phyloP scores from a whole-genome alignment of 176 grass and related monocot species.

The Ananas comosus region DNA sequence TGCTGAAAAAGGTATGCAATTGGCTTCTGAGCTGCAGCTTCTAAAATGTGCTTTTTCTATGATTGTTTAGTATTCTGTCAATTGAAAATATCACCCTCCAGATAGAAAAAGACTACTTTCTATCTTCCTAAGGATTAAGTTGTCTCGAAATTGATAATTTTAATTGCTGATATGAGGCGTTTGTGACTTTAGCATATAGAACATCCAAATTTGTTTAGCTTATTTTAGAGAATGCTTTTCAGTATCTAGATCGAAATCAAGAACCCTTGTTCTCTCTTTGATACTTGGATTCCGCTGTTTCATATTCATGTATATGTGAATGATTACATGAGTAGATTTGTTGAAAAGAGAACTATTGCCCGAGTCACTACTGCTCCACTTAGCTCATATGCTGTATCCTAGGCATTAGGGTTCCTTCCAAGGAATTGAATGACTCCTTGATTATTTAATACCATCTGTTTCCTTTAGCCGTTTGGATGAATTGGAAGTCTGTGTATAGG shows the following conservation, averaged over 20 bases:
- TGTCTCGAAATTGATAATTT: not conserved
- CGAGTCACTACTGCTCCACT: too few relatives aligned
- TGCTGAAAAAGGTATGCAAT: constrained; percentile 67
- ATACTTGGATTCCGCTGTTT: too few relatives aligned
- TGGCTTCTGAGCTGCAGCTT: not conserved
- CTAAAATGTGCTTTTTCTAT: not conserved
- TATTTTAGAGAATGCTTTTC: too few relatives aligned
- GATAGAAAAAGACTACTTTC: too few relatives aligned
- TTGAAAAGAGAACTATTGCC: too few relatives aligned
- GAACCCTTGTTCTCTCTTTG: too few relatives aligned
- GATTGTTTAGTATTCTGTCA: not conserved
- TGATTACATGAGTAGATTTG: too few relatives aligned
- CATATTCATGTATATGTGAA: too few relatives aligned
- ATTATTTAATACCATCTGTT: not conserved
- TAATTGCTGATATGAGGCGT: not conserved
- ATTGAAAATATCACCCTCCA: too few relatives aligned
- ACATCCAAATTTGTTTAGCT: too few relatives aligned
- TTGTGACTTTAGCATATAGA: too few relatives aligned
- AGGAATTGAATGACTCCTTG: not conserved
- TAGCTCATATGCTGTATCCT: not conserved
- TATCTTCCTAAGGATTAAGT: not conserved
- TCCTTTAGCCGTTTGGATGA: not conserved
- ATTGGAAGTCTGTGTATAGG: not conserved
- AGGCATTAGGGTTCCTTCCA: not conserved
- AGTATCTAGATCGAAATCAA: too few relatives aligned